Base-by-base conservation (phyloP, 2,329 filamentous ascomycete species). In the Ophiostoma triangulosporum region DNA sequence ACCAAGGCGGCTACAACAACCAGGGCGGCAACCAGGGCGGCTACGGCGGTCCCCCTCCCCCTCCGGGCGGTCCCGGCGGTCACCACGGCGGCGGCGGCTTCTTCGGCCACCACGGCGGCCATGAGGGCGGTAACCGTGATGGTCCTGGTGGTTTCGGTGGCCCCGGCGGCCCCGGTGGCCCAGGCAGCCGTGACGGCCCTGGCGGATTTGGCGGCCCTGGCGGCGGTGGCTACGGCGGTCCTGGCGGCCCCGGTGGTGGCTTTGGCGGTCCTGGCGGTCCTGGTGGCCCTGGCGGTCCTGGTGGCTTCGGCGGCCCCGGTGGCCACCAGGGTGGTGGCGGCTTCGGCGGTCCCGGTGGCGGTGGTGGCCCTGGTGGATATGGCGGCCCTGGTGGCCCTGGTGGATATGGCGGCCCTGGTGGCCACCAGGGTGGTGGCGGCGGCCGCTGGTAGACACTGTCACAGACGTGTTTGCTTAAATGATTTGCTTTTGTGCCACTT, bases 391-490 rank as follows among this genome's bases (percentile, higher is more conserved):
- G 51, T 14, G 36, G 48, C 12, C 43, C 17, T 7, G 52, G 46
- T 33, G 52, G 43, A n/a, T 36, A 15, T 6, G 45, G 27, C 11
- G 46, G 43, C 24, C 46, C 46, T n/a, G 45, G 27, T 31, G 46
- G 27, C 46, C 40, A 45, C 17, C 38, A 43, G 38, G 40, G 40
- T 9, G 43, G 43, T 27, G 43, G 36, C 20, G 32, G 32, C n/a
- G 36, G 43, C 43, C 24, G 53, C 12, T 51, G 53, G 53, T 54
- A 51, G 45, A 43, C 31, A 43, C 6, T 31, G 14, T 4, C 8
- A 1, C 20, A n/a, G 20, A 20, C 8, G 12, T 50, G 20, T 17
- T 33, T 27, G 33, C 14, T 20, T 46, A 45, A 29, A 17, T 17
- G 20, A 11, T 7, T 17, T 45, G 26, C 31, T 20, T 48, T 29